A percentile compares a stretch with the other conserved stretches of the same genome.
phyloP scores from a whole-genome alignment of 75 land plant genomes.

The Pseudotsuga menziesii region DNA sequence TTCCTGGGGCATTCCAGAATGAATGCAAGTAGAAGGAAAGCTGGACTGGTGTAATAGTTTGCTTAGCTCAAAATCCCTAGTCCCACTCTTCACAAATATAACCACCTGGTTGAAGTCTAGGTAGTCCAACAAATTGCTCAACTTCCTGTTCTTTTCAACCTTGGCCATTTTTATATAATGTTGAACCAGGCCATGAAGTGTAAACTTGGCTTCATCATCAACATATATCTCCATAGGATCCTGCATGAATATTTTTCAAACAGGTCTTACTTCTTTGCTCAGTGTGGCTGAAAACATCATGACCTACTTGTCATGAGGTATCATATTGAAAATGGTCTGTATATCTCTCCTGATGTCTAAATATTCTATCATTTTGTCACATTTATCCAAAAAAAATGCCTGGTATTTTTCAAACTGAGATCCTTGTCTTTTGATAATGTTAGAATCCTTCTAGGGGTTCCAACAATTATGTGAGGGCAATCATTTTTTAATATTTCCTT shows the following conservation, averaged over 20 bases:
- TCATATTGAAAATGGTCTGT: conserved; percentile 50
- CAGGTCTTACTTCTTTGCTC: conserved; percentile 57
- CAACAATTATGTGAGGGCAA: conserved; percentile 49
- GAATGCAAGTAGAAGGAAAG: conserved; percentile 95
- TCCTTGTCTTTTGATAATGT: conserved; percentile 44
- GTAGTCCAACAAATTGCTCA: conserved; percentile 43
- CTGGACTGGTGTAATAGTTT: conserved; percentile 73
- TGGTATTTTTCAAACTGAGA: conserved; percentile 38
- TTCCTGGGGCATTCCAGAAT: conserved; percentile 98
- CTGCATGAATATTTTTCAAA: conserved; percentile 54
- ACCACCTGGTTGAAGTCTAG: conserved; percentile 53
- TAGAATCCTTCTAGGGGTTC: conserved; percentile 43
- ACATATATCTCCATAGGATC: conserved; percentile 66
- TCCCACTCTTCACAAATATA: conserved; percentile 50
- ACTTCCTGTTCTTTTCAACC: conserved; percentile 48
- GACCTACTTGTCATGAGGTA: conserved; percentile 58
- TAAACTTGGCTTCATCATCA: conserved; percentile 51
- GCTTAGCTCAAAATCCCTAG: conserved; percentile 46
- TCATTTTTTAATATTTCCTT: conserved; percentile 50
- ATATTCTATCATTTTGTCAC: conserved; percentile 57
- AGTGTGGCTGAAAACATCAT: conserved; percentile 57
- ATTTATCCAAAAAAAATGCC: conserved; percentile 52
- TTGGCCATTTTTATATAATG: conserved; percentile 50
- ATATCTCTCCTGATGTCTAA: conserved; percentile 51
- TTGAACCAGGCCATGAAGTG: conserved; percentile 50